A percentile compares a stretch with the other conserved stretches of the same genome.
phyloP scores from a whole-genome alignment of 78 protist genomes.

The Creolimax fragrantissima region DNA sequence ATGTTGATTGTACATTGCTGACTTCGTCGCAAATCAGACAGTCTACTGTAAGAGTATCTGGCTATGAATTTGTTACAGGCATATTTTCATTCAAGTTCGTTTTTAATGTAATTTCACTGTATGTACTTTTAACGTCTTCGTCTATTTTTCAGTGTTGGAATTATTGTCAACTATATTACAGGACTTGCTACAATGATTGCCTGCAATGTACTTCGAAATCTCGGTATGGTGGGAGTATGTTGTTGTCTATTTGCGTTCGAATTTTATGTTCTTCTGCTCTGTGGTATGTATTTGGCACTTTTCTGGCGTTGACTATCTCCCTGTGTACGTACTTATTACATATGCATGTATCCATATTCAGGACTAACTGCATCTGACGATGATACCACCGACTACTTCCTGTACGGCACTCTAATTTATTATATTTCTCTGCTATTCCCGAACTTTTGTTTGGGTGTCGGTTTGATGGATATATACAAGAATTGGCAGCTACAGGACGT shows the following conservation, averaged over 20 bases:
- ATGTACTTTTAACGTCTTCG: not conserved
- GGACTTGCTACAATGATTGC: not conserved
- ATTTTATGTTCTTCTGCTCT: too few species aligned
- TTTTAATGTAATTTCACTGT: too few species aligned
- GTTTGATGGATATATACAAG: constrained; percentile 19
- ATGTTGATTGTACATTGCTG: too few species aligned
- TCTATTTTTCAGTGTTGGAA: not conserved
- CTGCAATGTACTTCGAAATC: not conserved
- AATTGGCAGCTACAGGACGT: constrained; percentile 13
- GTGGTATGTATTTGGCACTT: too few species aligned
- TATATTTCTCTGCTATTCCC: not conserved
- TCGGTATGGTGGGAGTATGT: not conserved
- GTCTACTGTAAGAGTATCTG: too few species aligned
- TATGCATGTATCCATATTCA: not conserved
- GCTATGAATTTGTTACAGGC: too few species aligned
- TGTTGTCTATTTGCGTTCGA: too few species aligned
- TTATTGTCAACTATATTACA: not conserved
- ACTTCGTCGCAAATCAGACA: too few species aligned
- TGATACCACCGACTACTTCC: not conserved
- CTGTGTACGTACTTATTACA: not conserved
- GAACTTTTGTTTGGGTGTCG: constrained; percentile 1
- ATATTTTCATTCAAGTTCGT: too few species aligned
- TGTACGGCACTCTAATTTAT: not conserved
- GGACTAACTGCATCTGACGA: not conserved
- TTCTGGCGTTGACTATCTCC: too few species aligned